phyloP scores from a whole-genome alignment of 352 stramenopile genomes.

The Phytophthora sansomeana region DNA sequence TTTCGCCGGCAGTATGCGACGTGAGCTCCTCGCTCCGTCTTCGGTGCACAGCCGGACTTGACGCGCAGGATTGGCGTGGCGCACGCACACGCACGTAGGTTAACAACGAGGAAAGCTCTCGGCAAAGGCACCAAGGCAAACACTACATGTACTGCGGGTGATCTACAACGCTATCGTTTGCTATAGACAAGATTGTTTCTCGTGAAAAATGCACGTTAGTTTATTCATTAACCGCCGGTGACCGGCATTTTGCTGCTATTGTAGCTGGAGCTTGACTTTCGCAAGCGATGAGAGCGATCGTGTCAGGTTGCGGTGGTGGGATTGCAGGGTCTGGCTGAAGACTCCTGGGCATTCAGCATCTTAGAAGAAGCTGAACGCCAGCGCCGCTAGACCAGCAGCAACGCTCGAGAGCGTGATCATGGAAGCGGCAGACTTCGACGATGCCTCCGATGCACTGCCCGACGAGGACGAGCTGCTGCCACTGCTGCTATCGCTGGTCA shows the following conservation, averaged over 20 bases:
- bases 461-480: slow-evolving; percentile 10
- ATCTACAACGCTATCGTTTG: no score
- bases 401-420: slow-evolving; percentile 18
- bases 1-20: slow-evolving; percentile 26
- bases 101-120: slow-evolving; percentile 15
- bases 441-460: background rate
- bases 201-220: background rate
- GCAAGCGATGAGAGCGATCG: background rate
- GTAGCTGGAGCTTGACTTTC: slow-evolving; percentile 12
- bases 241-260: background rate
- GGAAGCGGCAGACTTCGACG: slow-evolving; percentile 13
- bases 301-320: background rate
- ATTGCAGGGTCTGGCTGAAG: background rate
- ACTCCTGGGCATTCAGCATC: background rate
- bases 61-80: slow-evolving; percentile 21
- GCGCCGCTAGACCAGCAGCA: slow-evolving; percentile 3
- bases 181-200: no score
- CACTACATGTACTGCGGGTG: background rate
- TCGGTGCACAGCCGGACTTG: slow-evolving; percentile 16
- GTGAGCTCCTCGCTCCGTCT: slow-evolving; percentile 31
- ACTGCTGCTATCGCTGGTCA: background rate
- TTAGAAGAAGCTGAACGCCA: slow-evolving; percentile 32
- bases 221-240: background rate
- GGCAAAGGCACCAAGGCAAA: no score
- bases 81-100: slow-evolving; percentile 34